Evolutionary conservation across 2,329 filamentous ascomycete species (phyloP), one percentile per base, ranked within the genome.

Genomic region (Tolypocladium amazonense): DNA sequence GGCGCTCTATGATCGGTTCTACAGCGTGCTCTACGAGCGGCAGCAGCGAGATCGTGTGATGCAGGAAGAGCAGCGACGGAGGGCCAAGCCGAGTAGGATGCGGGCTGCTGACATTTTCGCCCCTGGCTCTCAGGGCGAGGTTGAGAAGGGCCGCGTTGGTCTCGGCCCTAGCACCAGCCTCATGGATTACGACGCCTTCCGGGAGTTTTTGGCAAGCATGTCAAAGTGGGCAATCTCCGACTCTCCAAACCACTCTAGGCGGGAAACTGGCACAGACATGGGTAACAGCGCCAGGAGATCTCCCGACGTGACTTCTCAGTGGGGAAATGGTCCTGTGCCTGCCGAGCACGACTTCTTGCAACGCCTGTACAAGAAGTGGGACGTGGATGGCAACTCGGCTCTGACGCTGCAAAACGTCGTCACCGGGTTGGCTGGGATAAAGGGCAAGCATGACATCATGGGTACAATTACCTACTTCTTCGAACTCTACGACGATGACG

Each of bases 391-490:
- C 58, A 86, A 82, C 37, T 88, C 87, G n/a, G 86, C 88, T 1
- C 76, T 99, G 63, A 95, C 87, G 23, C 77, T 99, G 56, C 92
- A 96, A 69, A 90, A 97, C 66, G 91, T 99, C 2, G 94, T 97
- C 6, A 88, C 88, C 23, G 94, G 94, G 0, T 79, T 99, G 54
- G 92, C 93, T 2, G 86, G 89, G 18, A 90, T 99, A 69, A 97
- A 96, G 72, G 93, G 94, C 11, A 92, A 89, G 59, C 87, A 88
- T 55, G 94, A 99, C 73, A 97, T 99, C 65, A 97, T 99, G 93
- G 90, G 90, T 37, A 94, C 90, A 61, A 97, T 99, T 69, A 94
- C 87, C 62, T 97, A 97, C 75, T 97, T 99, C 73, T 99, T 99
- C 67, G 90, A 97, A 68, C 83, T 99, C 0, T 97, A 97, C 72